Base-by-base conservation (phyloP, 768 basidiomycete genomes). In the Asterophora lycoperdoides region DNA sequence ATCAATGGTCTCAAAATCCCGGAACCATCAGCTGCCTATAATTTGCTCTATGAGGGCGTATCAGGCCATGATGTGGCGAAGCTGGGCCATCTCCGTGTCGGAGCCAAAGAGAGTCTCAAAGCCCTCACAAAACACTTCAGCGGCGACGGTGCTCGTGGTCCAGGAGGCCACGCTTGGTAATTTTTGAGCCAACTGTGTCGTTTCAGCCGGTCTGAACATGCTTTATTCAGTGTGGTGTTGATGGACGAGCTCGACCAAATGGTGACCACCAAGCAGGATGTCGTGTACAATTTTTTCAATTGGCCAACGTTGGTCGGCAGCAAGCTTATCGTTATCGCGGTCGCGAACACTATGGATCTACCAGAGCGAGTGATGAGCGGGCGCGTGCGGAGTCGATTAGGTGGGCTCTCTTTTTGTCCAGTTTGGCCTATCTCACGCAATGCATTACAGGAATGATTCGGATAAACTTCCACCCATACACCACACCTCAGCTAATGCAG, bases 211-310 rank as follows among this genome's bases (percentile, higher is more conserved):
- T 9, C 30, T 41, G 38, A 11, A 49, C 26, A 33, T 46, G 30
- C 44, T 18, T 33, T 44, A 41, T 35, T 30, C 55, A 97, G 93
- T 49, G 88, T 98, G 4, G 93, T 98, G 4, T 74, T 99, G 13
- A 98, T 99, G 91, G 95, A 99, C 64, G 96, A 99, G 68, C 77
- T 99, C 4, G 96, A 99, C 67, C 96, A 98, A 64, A 77, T 99
- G 23, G 83, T 98, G 57, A 98, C 95, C 1, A 74, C 87, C 14
- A 96, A 96, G 63, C 95, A 99, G 64, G 95, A 99, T 50, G 95
- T 99, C 8, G 89, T 99, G 17, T 99, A 99, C 69, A 97, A 97
- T 61, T 98, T 99, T 69, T 98, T 98, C 77, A 98, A 99, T 64
- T 99, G 96, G 95, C 96, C 96, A 1, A 95, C 93, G 3, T 73